These are phyloP conservation scores for Coniochaeta pulveracea DNA, from an alignment of 2,329 filamentous ascomycete genomes.

Conservation along the genomic window DNA sequence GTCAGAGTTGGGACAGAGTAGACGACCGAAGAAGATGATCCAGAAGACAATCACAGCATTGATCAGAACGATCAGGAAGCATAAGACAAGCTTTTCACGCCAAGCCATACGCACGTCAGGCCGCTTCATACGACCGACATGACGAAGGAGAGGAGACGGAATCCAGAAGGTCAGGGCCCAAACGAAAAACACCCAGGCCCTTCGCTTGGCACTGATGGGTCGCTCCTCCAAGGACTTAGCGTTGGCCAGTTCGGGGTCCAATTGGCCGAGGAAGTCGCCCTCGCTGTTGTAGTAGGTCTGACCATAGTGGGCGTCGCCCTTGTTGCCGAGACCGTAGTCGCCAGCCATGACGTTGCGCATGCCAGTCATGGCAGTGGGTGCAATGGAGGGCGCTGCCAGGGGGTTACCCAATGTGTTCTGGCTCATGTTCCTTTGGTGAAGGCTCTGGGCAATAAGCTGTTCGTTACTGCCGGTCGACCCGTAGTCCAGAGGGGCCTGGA, in stretches of 20 bases:
- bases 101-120: slow-evolving; percentile 95
- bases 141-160: slow-evolving; percentile 72
- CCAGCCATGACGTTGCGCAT: slow-evolving; percentile 49
- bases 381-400: slow-evolving; percentile 44
- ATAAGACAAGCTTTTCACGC: slow-evolving; percentile 86
- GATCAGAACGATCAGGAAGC: slow-evolving; percentile 67
- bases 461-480: slow-evolving; percentile 60
- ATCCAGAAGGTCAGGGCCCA: slow-evolving; percentile 93
- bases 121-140: slow-evolving; percentile 86
- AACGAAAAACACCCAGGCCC: slow-evolving; percentile 69
- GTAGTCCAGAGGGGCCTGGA: slow-evolving; percentile 48
- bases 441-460: slow-evolving; percentile 52
- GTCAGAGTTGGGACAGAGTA: slow-evolving; percentile 84
- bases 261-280: slow-evolving; percentile 53
- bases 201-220: slow-evolving; percentile 50
- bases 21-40: slow-evolving; percentile 73
- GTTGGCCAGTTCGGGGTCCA: slow-evolving; percentile 70
- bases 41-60: slow-evolving; percentile 83
- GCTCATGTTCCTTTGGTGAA: slow-evolving; percentile 47
- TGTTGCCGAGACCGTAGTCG: slow-evolving; percentile 80
- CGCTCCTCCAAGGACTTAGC: slow-evolving; percentile 67
- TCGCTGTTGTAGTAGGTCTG: slow-evolving; percentile 65
- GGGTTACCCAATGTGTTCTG: slow-evolving; percentile 35
- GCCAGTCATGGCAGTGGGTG: slow-evolving; percentile 30
- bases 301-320: slow-evolving; percentile 69